Percentiles rank a stretch among this genome's conserved stretches.
Evolutionary conservation across 1,284 basidiomycete species (phyloP).

Genomic region (Puccinia hordei): DNA sequence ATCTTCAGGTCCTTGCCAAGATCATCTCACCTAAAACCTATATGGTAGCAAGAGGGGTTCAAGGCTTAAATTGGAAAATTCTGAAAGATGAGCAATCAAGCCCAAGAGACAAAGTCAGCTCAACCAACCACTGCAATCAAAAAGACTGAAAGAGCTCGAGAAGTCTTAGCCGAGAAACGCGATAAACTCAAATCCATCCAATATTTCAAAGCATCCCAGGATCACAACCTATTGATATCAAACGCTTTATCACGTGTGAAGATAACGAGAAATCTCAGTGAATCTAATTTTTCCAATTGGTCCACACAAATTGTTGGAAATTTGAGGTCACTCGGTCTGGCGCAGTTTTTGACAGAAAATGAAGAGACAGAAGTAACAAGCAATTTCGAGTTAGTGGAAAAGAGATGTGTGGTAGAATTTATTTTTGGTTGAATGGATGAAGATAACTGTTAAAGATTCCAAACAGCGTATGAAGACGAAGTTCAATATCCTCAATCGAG

Average conservation of each 20-base stretch:
- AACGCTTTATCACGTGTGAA: neutral
- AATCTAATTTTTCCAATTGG: neutral
- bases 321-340: neutral
- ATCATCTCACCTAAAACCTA: no score
- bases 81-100: no score
- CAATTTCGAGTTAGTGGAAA: neutral
- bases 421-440: neutral
- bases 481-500: neutral
- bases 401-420: neutral
- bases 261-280: neutral
- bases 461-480: neutral
- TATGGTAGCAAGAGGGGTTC: no score
- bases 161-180: no score
- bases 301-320: neutral
- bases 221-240: no score
- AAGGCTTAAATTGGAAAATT: no score
- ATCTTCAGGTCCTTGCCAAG: no score
- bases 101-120: no score
- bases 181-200: no score
- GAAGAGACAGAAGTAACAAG: neutral
- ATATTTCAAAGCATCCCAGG: no score
- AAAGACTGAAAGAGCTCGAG: no score
- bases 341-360: neutral
- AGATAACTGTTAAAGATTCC: constrained; percentile 2
- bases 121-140: no score